Evolutionary conservation across 1,284 basidiomycete genomes (phyloP), one percentile per base, ranked within the genome.

Genomic region (Spongispora temasekensis): DNA sequence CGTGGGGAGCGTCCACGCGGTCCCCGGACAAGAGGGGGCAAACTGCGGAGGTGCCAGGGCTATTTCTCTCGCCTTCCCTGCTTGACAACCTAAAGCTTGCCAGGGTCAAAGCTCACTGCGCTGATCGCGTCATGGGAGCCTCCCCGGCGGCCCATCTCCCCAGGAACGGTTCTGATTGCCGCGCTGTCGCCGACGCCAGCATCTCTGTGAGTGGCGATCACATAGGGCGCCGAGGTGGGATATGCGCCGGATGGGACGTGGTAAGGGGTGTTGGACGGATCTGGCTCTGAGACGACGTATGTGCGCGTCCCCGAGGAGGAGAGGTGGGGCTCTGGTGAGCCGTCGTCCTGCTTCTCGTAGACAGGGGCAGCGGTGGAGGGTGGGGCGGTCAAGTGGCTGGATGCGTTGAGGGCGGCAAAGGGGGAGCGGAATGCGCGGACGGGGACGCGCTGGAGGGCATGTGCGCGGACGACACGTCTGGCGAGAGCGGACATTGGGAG

Each of bases 211-310:
- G 75, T 75, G 25, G 75, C 72, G 19, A 28, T 78, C 60, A 77
- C 72, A 72, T 86, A 89, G 12, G 83, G 73, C 30, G 81, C 75
- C 42, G 84, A 82, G 53, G 80, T 81, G 57, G 84, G 83, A 75
- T 86, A 90, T 13, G 88, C 88, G 63, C 88, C 88, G 12, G 83
- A 81, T 4, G 88, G 88, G 35, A 90, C 87, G 64, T 81, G 76
- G 67, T 88, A 88, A 27, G 82, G 81, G 50, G 78, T 81, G 60
- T 84, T 69, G 56, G 82, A 76, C 40, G 81, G 79, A 71, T 88
- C 86, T 32, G 87, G 87, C 65, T 87, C 79, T 46, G 86, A 87
- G 64, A 88, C 87, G 64, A 89, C 85, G 68, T 89, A 87, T 59
- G 82, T 85, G 63, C 81, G 83, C 32, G 79, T 75, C 50, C 83